Evolutionary conservation across 192 early-diverging fungal species (phyloP).

Genomic region (Backusella morwellensis): DNA sequence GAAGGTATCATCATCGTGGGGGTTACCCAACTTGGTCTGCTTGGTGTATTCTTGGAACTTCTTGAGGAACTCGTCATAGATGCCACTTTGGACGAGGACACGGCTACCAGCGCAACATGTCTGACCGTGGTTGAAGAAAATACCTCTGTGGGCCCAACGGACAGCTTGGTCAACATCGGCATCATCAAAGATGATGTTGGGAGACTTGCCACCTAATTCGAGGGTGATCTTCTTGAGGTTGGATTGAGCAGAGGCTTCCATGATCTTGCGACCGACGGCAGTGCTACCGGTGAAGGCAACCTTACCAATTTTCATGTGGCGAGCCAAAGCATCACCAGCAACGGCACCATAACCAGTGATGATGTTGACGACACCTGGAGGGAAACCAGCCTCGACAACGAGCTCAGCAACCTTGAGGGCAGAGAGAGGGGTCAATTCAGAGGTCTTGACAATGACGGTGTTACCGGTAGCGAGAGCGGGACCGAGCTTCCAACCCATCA

Average conservation of each 20-base stretch:
- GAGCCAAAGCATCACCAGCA: conserved; percentile 67
- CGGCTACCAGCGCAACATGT: conserved; percentile 77
- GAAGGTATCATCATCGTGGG: conserved; percentile 55
- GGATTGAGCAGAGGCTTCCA: conserved; percentile 54
- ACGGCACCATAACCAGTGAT: conserved; percentile 71
- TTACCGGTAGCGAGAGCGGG: conserved; percentile 79
- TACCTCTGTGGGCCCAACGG: conserved; percentile 59
- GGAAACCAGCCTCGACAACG: conserved; percentile 68
- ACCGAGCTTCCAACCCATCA: conserved; percentile 81
- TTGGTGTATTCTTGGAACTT: conserved; percentile 51
- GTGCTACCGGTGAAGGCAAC: conserved; percentile 83
- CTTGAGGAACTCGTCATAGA: conserved; percentile 70
- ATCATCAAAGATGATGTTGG: conserved; percentile 78
- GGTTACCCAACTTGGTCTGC: conserved; percentile 67
- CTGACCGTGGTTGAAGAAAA: conserved; percentile 85
- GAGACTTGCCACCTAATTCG: conserved; percentile 91
- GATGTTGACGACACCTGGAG: conserved; percentile 81
- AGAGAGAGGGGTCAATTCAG: conserved; percentile 66
- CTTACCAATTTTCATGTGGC: conserved; percentile 64
- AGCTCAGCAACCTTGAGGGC: conserved; percentile 64
- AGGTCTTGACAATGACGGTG: conserved; percentile 74
- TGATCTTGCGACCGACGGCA: conserved; percentile 59
- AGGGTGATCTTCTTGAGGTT: conserved; percentile 76
- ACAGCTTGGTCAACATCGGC: conserved; percentile 74
- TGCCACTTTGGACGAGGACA: conserved; percentile 68